Evolutionary conservation across 768 basidiomycete genomes (phyloP).

Genomic region (Termitomyces sp.): DNA sequence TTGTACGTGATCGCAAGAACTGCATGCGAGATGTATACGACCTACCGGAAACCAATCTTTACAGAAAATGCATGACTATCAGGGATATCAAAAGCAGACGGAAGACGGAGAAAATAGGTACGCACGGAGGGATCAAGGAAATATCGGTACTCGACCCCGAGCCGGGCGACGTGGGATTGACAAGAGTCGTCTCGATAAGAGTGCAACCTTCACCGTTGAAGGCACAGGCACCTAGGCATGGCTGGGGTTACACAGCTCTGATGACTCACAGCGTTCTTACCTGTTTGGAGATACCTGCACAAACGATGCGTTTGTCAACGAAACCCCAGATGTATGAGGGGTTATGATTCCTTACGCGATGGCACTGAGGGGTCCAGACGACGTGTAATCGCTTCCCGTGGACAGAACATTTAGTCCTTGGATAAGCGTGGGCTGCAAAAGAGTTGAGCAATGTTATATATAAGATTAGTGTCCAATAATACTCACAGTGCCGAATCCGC

Average conservation of each 20-base stretch:
- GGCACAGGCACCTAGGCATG: constrained; percentile 23
- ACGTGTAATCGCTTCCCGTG: constrained; percentile 20
- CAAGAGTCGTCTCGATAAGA: constrained; percentile 29
- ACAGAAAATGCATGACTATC: constrained; percentile 34
- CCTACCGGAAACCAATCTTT: constrained; percentile 32
- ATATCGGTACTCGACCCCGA: constrained; percentile 29
- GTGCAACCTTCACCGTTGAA: constrained; percentile 35
- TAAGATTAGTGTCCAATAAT: neutral
- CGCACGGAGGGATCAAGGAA: constrained; percentile 36
- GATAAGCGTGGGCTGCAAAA: constrained; percentile 22
- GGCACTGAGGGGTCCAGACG: constrained; percentile 24
- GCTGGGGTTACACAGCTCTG: neutral
- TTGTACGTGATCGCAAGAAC: neutral
- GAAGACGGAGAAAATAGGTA: constrained; percentile 5
- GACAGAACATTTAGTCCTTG: constrained; percentile 24
- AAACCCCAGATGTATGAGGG: neutral
- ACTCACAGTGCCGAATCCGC: constrained; percentile 27
- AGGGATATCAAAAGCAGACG: neutral
- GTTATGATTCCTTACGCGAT: constrained; percentile 25
- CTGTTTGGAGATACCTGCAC: constrained; percentile 25
- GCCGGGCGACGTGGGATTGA: constrained; percentile 24
- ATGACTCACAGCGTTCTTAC: constrained; percentile 1
- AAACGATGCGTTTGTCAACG: neutral
- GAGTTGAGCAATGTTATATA: neutral
- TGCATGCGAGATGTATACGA: neutral